A percentile compares a stretch with the other conserved stretches of the same genome.
phyloP scores from a whole-genome alignment of 192 early-diverging fungal genomes.

The Spizellomyces sp. region DNA sequence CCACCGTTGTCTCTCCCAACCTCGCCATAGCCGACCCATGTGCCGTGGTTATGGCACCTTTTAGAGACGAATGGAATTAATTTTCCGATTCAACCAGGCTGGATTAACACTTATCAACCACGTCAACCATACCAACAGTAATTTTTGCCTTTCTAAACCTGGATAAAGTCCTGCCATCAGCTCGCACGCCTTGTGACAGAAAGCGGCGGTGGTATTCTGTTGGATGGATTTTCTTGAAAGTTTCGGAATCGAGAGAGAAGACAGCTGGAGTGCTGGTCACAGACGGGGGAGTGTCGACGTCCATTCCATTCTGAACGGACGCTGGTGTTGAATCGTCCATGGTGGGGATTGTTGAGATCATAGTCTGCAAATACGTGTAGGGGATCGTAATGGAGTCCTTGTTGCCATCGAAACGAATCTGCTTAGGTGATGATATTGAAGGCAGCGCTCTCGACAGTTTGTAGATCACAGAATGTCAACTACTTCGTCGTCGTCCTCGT shows the following conservation, averaged over 20 bases:
- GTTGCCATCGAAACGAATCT: too few relatives aligned
- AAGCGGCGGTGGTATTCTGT: slow-evolving; percentile 86
- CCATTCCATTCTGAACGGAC: slow-evolving; percentile 10
- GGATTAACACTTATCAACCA: neutral
- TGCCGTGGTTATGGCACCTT: slow-evolving; percentile 74
- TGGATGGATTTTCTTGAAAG: slow-evolving; percentile 87
- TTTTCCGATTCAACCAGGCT: neutral
- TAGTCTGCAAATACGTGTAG: too few relatives aligned
- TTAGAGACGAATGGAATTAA: neutral
- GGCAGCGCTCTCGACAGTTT: too few relatives aligned
- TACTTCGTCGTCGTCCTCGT: too few relatives aligned
- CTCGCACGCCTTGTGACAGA: slow-evolving; percentile 73
- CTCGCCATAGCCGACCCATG: slow-evolving; percentile 86
- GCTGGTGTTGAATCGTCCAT: neutral
- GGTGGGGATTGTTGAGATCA: slow-evolving; percentile 1
- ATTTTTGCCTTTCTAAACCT: slow-evolving; percentile 71
- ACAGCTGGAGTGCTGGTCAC: neutral
- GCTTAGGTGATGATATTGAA: too few relatives aligned
- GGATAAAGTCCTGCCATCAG: slow-evolving; percentile 76
- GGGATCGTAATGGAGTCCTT: too few relatives aligned
- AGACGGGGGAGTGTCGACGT: slow-evolving; percentile 10
- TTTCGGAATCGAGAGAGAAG: slow-evolving; percentile 54
- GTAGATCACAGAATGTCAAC: too few relatives aligned
- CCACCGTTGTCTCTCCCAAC: slow-evolving; percentile 84
- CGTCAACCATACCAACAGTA: slow-evolving; percentile 49